phyloP scores from a whole-genome alignment of 2,329 filamentous ascomycete genomes.

The Ascochyta rabiei region DNA sequence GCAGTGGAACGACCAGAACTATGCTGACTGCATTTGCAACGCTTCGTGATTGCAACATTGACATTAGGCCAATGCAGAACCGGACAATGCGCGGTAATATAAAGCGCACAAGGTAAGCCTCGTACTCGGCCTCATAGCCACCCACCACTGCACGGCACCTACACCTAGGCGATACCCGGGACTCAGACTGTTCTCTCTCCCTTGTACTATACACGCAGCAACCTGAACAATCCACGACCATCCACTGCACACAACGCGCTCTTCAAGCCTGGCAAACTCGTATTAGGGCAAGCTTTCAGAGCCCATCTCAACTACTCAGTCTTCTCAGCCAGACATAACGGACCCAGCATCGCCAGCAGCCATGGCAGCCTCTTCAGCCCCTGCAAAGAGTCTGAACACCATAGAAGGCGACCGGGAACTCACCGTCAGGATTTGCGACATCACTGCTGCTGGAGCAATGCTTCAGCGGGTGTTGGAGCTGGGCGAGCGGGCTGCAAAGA shows the following conservation, averaged over 20 bases:
- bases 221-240: neutral
- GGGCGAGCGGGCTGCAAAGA: neutral
- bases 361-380: neutral
- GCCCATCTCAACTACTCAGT: neutral
- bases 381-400: neutral
- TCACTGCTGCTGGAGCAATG: neutral
- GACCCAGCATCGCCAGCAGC: neutral
- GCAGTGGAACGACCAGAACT: conserved; percentile 13
- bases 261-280: neutral
- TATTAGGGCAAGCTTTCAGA: neutral
- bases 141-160: neutral
- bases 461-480: neutral
- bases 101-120: neutral
- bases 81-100: neutral
- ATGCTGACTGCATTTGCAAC: neutral
- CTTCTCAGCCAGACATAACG: neutral
- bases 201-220: neutral
- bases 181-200: no score
- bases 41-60: neutral
- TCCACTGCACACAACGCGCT: neutral
- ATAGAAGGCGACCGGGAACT: neutral
- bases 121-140: neutral
- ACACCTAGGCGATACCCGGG: neutral
- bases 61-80: neutral
- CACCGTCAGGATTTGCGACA: neutral